Evolutionary conservation across 495 filamentous ascomycete species (phyloP).

Genomic region (Astrocystis sublimbata): DNA sequence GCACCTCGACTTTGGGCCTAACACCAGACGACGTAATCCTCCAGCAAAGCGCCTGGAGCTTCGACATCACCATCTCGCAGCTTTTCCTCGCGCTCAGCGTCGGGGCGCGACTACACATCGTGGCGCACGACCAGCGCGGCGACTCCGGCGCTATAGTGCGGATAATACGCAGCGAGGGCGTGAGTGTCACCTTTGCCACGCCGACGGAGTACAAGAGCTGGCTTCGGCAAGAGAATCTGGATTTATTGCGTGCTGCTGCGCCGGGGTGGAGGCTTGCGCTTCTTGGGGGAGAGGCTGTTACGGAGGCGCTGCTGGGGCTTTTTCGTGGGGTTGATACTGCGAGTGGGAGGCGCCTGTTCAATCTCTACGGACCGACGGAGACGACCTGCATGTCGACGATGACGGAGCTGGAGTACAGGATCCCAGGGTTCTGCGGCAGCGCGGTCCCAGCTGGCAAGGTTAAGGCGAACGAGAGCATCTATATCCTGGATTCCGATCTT

Average conservation of each 20-base stretch:
- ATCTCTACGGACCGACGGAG: conserved; percentile 16
- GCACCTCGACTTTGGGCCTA: neutral
- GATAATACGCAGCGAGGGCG: conserved; percentile 10
- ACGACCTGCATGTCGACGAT: neutral
- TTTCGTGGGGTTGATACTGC: neutral
- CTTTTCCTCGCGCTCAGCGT: conserved; percentile 15
- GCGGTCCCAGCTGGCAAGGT: neutral
- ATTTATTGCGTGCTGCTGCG: neutral
- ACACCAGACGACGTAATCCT: conserved; percentile 11
- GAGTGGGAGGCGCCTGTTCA: neutral
- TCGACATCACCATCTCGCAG: conserved; percentile 27
- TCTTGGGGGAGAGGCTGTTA: conserved; percentile 6
- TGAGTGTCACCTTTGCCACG: conserved; percentile 21
- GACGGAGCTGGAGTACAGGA: neutral
- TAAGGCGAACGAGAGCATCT: conserved; percentile 30
- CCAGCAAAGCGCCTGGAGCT: conserved; percentile 24
- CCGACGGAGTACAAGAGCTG: conserved; percentile 22
- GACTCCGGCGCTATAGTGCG: conserved; percentile 16
- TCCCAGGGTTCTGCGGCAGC: neutral
- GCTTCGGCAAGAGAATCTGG: conserved; percentile 8
- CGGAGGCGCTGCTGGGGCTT: neutral
- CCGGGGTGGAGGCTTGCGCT: neutral
- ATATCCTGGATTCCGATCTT: conserved; percentile 40
- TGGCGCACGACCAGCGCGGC: neutral
- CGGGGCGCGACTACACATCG: conserved; percentile 21